Percentiles rank a stretch among this genome's conserved stretches.
Evolutionary conservation across 306 rosid genomes (phyloP).

Genomic region (Vigna radiata): DNA sequence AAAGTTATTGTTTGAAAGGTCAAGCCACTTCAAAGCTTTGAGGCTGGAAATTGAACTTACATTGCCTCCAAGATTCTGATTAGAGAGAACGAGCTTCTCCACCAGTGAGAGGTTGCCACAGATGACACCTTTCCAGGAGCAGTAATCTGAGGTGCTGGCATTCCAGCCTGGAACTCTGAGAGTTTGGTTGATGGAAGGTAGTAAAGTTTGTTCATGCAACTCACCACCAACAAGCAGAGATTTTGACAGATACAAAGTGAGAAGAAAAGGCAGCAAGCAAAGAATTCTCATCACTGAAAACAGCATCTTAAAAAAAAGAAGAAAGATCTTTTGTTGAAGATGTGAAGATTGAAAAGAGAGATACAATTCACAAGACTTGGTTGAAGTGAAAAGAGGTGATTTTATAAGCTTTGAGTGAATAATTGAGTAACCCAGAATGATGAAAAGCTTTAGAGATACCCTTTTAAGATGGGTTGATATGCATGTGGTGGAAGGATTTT

Average conservation of each 20-base stretch:
- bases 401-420: background rate
- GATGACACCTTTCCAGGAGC: constrained; percentile 7
- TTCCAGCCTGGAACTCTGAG: background rate
- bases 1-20: background rate
- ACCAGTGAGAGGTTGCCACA: constrained; percentile 1
- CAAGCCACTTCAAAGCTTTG: constrained; percentile 16
- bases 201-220: background rate
- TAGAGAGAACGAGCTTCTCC: background rate
- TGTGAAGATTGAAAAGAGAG: background rate
- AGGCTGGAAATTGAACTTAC: background rate
- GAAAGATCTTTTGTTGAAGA: background rate
- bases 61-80: background rate
- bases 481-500: background rate
- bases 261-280: background rate
- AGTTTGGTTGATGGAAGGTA: background rate
- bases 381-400: background rate
- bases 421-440: background rate
- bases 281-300: background rate
- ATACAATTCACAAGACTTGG: background rate
- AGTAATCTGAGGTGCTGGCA: background rate
- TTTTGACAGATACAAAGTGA: background rate
- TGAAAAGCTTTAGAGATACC: too few species aligned
- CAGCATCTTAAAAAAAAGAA: background rate
- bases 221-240: background rate
- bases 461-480: background rate